These are phyloP conservation scores for Solanum habrochaites DNA, from an alignment of 257 asterid genomes.

Conservation along the genomic window DNA sequence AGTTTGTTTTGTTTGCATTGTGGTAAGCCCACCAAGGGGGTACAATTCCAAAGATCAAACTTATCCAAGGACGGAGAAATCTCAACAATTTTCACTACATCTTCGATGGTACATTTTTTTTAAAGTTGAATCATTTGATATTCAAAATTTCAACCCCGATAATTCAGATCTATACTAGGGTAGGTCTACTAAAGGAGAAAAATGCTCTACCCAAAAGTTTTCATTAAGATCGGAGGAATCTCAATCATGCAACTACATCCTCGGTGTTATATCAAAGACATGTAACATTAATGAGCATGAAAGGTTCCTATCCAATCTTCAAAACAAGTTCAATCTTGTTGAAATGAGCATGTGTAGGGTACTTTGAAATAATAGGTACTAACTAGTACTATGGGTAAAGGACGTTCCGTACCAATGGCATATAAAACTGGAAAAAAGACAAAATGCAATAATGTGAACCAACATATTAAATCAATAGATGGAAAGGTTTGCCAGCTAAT, in stretches of 20 bases:
- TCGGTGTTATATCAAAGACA: neutral
- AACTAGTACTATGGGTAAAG: neutral
- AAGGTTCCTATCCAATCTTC: neutral
- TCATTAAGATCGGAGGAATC: neutral
- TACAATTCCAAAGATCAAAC: neutral
- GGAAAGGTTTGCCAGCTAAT: neutral
- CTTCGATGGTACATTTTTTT: neutral
- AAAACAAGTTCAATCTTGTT: neutral
- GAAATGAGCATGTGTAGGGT: neutral
- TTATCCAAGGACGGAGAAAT: neutral
- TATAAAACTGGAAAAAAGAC: neutral
- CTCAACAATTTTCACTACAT: neutral
- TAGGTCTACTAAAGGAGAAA: neutral
- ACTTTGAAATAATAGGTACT: neutral
- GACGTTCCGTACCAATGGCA: neutral
- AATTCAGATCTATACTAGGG: neutral
- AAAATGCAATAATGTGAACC: neutral
- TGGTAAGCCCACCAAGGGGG: neutral
- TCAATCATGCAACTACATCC: neutral
- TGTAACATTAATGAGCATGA: neutral
- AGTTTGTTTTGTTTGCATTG: neutral
- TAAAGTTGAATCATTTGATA: neutral
- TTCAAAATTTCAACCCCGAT: neutral
- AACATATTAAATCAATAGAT: neutral
- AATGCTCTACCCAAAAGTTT: neutral